Percentiles rank a stretch among this genome's conserved stretches.
These are phyloP conservation scores for Acanthamoeba lenticulata DNA, from an alignment of 208 protist genomes.

Conservation along the genomic window DNA sequence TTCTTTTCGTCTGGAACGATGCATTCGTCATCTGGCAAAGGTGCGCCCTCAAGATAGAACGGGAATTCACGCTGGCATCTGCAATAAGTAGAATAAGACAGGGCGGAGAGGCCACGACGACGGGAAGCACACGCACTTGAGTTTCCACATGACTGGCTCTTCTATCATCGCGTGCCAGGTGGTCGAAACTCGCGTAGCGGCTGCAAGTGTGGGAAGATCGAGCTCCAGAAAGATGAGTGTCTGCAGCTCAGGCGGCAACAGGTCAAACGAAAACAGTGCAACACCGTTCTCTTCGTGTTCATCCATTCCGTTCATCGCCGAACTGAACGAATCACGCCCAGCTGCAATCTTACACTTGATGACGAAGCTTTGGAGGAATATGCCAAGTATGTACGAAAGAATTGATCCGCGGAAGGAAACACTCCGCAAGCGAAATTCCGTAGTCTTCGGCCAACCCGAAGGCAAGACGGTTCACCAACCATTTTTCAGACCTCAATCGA, in stretches of 20 bases:
- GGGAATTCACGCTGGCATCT: constrained; percentile 18
- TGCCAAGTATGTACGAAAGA: too few relatives aligned
- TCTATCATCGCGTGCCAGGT: neutral
- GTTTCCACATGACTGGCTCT: constrained; percentile 34
- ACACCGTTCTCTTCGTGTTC: neutral
- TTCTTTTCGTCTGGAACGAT: neutral
- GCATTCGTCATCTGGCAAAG: neutral
- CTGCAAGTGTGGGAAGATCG: neutral
- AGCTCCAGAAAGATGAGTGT: neutral
- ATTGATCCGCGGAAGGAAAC: too few relatives aligned
- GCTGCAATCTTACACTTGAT: too few relatives aligned
- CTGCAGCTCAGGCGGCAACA: constrained; percentile 34
- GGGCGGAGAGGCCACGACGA: neutral
- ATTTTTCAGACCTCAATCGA: neutral
- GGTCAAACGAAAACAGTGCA: neutral
- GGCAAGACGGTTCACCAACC: neutral
- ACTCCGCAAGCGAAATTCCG: neutral
- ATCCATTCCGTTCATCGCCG: too few relatives aligned
- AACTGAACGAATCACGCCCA: neutral
- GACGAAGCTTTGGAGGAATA: too few relatives aligned
- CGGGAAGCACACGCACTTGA: neutral
- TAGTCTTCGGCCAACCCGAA: neutral
- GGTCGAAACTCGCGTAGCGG: neutral
- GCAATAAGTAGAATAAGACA: neutral
- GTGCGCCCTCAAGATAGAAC: neutral